Percentiles rank a stretch among this genome's conserved stretches.
Conservation (phyloP, 305 asterid genomes). For the Euphrasia arctica region DNA sequence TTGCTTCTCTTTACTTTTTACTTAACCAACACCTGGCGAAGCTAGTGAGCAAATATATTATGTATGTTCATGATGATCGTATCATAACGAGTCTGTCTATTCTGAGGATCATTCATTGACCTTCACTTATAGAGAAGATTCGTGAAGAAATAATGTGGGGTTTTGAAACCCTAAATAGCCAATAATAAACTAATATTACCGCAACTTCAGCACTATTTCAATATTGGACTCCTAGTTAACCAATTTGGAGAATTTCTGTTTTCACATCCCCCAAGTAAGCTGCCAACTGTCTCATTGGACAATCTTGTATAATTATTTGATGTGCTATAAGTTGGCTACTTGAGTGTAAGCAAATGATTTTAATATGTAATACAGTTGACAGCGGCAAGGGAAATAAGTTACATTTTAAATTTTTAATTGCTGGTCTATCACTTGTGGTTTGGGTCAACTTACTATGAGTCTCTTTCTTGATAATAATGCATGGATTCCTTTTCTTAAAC, state of each 20-base stretch:
- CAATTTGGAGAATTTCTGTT: not conserved
- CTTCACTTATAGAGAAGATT: constrained; percentile 18
- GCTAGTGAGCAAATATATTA: not conserved
- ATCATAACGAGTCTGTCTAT: not conserved
- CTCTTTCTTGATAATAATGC: constrained; percentile 3
- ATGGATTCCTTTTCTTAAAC: constrained; percentile 6
- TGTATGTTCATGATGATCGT: constrained; percentile 5
- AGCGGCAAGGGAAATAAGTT: constrained; percentile 7
- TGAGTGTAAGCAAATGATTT: constrained; percentile 5
- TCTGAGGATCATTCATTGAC: constrained; percentile 1
- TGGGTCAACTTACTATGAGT: not conserved
- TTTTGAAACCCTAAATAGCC: not conserved
- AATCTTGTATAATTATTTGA: constrained; percentile 4
- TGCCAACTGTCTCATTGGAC: not conserved
- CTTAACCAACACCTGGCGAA: constrained; percentile 8
- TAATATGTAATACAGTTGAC: constrained; percentile 8
- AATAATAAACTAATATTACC: constrained; percentile 2
- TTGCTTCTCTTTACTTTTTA: not conserved
- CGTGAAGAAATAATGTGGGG: not conserved
- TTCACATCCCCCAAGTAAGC: constrained; percentile 7
- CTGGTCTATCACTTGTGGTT: constrained; percentile 1
- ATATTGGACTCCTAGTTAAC: not conserved
- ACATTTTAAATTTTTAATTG: constrained; percentile 1
- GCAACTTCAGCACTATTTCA: not conserved
- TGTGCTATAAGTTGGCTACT: not conserved